phyloP scores from a whole-genome alignment of 257 asterid species.

The Scutellaria baicalensis region DNA sequence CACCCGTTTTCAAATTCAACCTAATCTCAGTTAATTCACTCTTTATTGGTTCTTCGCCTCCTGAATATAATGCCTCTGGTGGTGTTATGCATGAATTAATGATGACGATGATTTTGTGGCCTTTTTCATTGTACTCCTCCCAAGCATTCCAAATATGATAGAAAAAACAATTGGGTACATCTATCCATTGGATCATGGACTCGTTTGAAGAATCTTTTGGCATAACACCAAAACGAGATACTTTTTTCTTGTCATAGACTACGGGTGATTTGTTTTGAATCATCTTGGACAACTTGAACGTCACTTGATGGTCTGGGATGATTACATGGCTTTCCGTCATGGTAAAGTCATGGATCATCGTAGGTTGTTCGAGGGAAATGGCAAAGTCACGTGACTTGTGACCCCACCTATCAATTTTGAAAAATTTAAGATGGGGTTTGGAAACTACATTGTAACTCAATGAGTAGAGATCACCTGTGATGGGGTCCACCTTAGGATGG shows the following conservation, averaged over 20 bases:
- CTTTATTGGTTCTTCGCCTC: background rate
- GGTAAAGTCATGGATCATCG: constrained; percentile 64
- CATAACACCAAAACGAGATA: constrained; percentile 41
- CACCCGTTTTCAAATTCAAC: constrained; percentile 26
- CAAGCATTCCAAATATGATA: constrained; percentile 65
- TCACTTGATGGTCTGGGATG: constrained; percentile 61
- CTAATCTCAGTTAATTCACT: constrained; percentile 35
- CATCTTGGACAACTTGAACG: constrained; percentile 50
- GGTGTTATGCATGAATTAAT: constrained; percentile 52
- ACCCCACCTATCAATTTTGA: constrained; percentile 31
- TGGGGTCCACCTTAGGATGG: constrained; percentile 59
- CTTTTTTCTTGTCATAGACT: constrained; percentile 27
- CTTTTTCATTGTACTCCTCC: constrained; percentile 37
- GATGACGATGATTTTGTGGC: constrained; percentile 21
- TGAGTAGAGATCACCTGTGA: constrained; percentile 44
- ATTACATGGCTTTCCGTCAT: constrained; percentile 44
- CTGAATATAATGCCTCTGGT: constrained; percentile 26
- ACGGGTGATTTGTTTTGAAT: constrained; percentile 44
- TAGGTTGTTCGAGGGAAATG: constrained; percentile 30
- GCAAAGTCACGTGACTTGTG: constrained; percentile 38
- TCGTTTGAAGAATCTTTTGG: constrained; percentile 24
- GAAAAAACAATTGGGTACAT: constrained; percentile 46
- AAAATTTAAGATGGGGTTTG: constrained; percentile 38
- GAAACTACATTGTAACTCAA: constrained; percentile 36
- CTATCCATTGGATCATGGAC: constrained; percentile 40